Evolutionary conservation across 2,329 filamentous ascomycete genomes (phyloP).

Genomic region (Pleoardoris graminearum): DNA sequence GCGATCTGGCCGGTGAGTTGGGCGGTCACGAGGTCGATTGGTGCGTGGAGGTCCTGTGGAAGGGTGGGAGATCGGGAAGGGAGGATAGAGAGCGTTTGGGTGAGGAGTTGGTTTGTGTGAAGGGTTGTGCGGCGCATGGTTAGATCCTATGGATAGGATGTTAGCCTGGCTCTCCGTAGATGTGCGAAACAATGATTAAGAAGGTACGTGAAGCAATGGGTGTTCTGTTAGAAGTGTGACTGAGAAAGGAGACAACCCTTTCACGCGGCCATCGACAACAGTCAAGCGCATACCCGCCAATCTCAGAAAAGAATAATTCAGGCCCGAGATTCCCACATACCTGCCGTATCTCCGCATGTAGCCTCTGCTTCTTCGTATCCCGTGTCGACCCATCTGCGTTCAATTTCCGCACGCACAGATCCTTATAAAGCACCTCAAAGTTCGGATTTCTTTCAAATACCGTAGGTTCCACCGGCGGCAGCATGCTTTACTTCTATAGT

Average conservation of each 20-base stretch:
- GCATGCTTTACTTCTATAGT: conserved; percentile 32
- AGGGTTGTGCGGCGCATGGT: conserved; percentile 37
- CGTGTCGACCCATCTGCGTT: conserved; percentile 51
- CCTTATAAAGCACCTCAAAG: conserved; percentile 52
- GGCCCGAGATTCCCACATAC: conserved; percentile 27
- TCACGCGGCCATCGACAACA: too few relatives aligned
- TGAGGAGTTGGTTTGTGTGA: conserved; percentile 41
- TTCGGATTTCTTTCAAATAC: conserved; percentile 47
- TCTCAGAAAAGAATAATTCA: not conserved
- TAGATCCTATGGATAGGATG: conserved; percentile 37
- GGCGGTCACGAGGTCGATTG: conserved; percentile 49
- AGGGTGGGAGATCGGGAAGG: conserved; percentile 41
- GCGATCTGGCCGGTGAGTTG: conserved; percentile 45
- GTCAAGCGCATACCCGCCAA: too few relatives aligned
- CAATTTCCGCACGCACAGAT: conserved; percentile 49
- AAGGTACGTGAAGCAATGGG: not conserved
- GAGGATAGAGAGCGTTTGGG: conserved; percentile 39
- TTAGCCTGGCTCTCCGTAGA: too few relatives aligned
- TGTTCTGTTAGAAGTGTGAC: too few relatives aligned
- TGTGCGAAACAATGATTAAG: too few relatives aligned
- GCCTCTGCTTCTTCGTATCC: conserved; percentile 48
- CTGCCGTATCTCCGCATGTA: conserved; percentile 45
- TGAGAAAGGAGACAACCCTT: too few relatives aligned
- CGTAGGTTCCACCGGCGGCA: conserved; percentile 47
- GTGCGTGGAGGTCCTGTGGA: conserved; percentile 49